These are phyloP conservation scores for Chrysoporthe deuterocubensis DNA, from an alignment of 2,329 filamentous ascomycete species.

Conservation along the genomic window DNA sequence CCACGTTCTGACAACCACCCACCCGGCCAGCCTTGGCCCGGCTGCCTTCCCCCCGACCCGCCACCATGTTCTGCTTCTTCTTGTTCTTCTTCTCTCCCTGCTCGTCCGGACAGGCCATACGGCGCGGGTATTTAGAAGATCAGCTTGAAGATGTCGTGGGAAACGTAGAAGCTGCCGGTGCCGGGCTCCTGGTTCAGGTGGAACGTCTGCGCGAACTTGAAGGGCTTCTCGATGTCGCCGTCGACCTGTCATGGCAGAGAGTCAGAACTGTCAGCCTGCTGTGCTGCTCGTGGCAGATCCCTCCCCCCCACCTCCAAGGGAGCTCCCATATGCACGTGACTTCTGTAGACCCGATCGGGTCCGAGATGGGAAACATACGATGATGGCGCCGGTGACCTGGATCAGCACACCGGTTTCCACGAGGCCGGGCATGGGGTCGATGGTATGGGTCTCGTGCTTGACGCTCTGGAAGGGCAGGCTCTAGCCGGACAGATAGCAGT, in stretches of 20 bases:
- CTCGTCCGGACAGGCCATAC: background rate
- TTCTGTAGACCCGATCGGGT: too few species aligned
- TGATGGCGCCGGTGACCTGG: constrained; percentile 62
- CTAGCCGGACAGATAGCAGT: constrained; percentile 23
- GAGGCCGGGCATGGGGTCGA: constrained; percentile 71
- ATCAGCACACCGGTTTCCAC: constrained; percentile 64
- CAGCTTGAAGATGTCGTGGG: constrained; percentile 76
- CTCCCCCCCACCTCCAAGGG: background rate
- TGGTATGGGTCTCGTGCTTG: constrained; percentile 65
- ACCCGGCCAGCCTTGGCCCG: background rate
- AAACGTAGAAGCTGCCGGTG: constrained; percentile 67
- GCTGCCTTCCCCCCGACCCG: background rate
- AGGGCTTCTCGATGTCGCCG: constrained; percentile 64
- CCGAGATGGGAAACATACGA: constrained; percentile 17
- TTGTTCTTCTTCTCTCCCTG: background rate
- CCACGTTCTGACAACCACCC: background rate
- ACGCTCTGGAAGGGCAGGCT: constrained; percentile 73
- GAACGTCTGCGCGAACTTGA: constrained; percentile 75
- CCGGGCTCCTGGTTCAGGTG: constrained; percentile 63
- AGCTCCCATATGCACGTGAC: background rate
- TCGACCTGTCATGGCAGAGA: constrained; percentile 63
- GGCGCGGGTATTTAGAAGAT: constrained; percentile 51
- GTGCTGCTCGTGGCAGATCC: background rate
- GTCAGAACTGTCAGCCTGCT: constrained; percentile 10
- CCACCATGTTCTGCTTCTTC: background rate